A percentile compares a stretch with the other conserved stretches of the same genome.
phyloP scores from a whole-genome alignment of 371 early-diverging fungal genomes.

The Chytridiales sp. region DNA sequence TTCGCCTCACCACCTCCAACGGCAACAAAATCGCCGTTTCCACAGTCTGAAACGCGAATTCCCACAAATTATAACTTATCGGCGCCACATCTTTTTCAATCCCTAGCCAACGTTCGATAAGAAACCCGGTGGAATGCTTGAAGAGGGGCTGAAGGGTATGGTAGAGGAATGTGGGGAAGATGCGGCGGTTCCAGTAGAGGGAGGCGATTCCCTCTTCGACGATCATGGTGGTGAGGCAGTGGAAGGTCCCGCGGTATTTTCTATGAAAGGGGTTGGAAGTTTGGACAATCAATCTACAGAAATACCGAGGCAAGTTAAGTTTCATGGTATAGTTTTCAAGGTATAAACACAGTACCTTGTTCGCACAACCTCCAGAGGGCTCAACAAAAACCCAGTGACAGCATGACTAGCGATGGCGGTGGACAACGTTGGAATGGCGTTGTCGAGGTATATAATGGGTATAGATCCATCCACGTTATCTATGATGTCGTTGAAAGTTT shows the following conservation, averaged over 20 bases:
- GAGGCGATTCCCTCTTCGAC: constrained; percentile 77
- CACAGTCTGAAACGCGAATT: constrained; percentile 60
- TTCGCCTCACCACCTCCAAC: constrained; percentile 79
- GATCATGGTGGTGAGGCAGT: constrained; percentile 70
- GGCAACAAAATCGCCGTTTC: constrained; percentile 78
- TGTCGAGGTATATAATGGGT: constrained; percentile 31
- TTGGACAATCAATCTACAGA: constrained; percentile 38
- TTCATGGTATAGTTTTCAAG: not conserved
- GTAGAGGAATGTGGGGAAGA: constrained; percentile 72
- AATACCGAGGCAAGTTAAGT: not conserved
- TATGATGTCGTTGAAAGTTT: constrained; percentile 30
- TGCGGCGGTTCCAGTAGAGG: constrained; percentile 58
- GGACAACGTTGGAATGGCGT: constrained; percentile 25
- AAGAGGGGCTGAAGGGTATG: constrained; percentile 73
- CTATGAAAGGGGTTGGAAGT: constrained; percentile 41
- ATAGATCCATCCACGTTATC: constrained; percentile 32
- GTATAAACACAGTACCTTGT: constrained; percentile 27
- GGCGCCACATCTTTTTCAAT: constrained; percentile 67
- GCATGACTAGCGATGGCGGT: constrained; percentile 38
- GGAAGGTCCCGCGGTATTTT: constrained; percentile 66
- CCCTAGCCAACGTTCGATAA: constrained; percentile 67
- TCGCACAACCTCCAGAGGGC: constrained; percentile 46
- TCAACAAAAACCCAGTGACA: constrained; percentile 40
- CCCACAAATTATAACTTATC: constrained; percentile 60
- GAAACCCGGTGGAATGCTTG: constrained; percentile 61